A percentile compares a stretch with the other conserved stretches of the same genome.
Conservation (phyloP, 495 filamentous ascomycete species). For the Parathielavia hyrcaniae region DNA sequence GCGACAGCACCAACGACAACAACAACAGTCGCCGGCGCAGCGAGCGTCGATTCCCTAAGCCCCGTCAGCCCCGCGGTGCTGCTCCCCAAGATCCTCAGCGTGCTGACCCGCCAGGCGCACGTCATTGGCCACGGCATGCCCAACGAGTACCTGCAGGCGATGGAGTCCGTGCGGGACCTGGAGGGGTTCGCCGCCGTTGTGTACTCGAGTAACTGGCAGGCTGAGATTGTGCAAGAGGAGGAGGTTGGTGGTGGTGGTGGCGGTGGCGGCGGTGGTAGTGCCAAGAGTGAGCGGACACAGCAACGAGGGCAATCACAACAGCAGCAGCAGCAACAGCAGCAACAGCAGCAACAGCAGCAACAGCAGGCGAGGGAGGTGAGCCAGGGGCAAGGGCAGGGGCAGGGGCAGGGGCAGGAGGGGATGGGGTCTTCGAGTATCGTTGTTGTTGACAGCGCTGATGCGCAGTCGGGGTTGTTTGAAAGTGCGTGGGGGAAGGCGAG, state of each 20-base stretch:
- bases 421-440: constrained; percentile 40
- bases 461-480: constrained; percentile 48
- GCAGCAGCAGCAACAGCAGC: too few relatives aligned
- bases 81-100: constrained; percentile 80
- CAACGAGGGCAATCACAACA: too few relatives aligned
- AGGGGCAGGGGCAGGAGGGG: neutral
- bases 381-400: neutral
- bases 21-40: neutral
- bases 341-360: constrained; percentile 10
- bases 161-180: constrained; percentile 79
- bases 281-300: too few relatives aligned
- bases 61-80: constrained; percentile 56
- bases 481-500: constrained; percentile 59
- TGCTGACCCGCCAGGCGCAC: constrained; percentile 82
- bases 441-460: constrained; percentile 37
- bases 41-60: constrained; percentile 16
- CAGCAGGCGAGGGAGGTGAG: neutral
- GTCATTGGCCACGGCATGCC: constrained; percentile 73
- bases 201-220: constrained; percentile 80
- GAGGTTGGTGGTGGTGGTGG: neutral
- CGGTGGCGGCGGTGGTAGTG: neutral
- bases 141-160: constrained; percentile 81
- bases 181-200: constrained; percentile 92
- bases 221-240: constrained; percentile 55
- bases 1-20: constrained; percentile 39